Evolutionary conservation across 805 yeast genomes (phyloP).

Genomic region (Lipomyces sp.): DNA sequence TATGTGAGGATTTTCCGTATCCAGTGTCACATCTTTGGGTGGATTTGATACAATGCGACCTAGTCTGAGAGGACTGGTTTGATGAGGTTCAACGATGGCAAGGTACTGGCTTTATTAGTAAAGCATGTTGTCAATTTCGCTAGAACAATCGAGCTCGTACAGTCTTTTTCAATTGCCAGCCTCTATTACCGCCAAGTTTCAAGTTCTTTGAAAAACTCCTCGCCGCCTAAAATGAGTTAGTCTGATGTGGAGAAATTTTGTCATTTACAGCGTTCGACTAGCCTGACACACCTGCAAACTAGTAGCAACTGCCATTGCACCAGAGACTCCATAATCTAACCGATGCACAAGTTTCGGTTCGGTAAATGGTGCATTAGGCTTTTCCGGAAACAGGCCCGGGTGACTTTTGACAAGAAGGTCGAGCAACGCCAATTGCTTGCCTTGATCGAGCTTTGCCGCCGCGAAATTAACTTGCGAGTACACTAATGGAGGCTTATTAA

Average conservation of each 20-base stretch:
- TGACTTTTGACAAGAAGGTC: slow-evolving; percentile 11
- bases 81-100: slow-evolving; percentile 15
- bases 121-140: background rate
- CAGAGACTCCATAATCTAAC: slow-evolving; percentile 35
- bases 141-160: slow-evolving; percentile 15
- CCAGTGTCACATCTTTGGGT: background rate
- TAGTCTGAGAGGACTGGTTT: slow-evolving; percentile 2
- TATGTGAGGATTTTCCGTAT: background rate
- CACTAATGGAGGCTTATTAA: slow-evolving; percentile 26
- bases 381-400: slow-evolving; percentile 16
- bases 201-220: slow-evolving; percentile 17
- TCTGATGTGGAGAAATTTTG: background rate
- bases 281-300: slow-evolving; percentile 19
- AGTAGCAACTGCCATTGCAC: slow-evolving; percentile 33
- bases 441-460: slow-evolving; percentile 3
- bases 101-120: slow-evolving; percentile 15
- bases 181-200: slow-evolving; percentile 28
- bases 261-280: too few relatives aligned
- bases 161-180: slow-evolving; percentile 31
- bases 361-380: slow-evolving; percentile 22
- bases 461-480: slow-evolving; percentile 22
- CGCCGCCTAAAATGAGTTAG: slow-evolving; percentile 25
- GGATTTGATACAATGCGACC: background rate
- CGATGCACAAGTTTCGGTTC: slow-evolving; percentile 33
- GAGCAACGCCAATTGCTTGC: slow-evolving; percentile 11